A percentile compares a stretch with the other conserved stretches of the same genome.
These are phyloP conservation scores for Penicillium bialowiezense DNA, from an alignment of 495 filamentous ascomycete genomes.

Conservation along the genomic window DNA sequence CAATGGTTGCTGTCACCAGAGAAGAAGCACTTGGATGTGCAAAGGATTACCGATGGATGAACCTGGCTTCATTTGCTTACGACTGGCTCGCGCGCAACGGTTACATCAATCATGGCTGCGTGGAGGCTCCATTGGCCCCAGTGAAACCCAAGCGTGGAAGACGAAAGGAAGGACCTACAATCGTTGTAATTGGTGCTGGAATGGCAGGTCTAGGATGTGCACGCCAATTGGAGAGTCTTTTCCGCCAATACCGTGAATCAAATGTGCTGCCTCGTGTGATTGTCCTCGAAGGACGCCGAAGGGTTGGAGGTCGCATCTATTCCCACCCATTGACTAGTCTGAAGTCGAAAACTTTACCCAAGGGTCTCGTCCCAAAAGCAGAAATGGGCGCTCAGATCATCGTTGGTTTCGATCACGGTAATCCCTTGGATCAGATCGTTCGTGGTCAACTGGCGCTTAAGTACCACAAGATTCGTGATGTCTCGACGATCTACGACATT, in stretches of 20 bases:
- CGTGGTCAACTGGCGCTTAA: conserved; percentile 85
- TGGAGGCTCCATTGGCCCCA: conserved; percentile 55
- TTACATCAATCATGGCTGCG: conserved; percentile 96
- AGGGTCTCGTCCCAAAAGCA: conserved; percentile 66
- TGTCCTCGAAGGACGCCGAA: conserved; percentile 80
- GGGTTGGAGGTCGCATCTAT: conserved; percentile 93
- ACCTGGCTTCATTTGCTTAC: conserved; percentile 81
- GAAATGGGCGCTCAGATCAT: conserved; percentile 98
- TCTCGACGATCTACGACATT: conserved; percentile 85
- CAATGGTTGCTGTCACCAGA: conserved; percentile 77
- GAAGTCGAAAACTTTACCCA: conserved; percentile 40
- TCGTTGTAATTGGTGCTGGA: conserved; percentile 91
- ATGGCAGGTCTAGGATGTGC: conserved; percentile 91
- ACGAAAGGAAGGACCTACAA: conserved; percentile 54
- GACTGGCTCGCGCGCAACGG: conserved; percentile 89
- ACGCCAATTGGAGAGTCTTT: conserved; percentile 81
- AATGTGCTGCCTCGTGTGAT: conserved; percentile 71
- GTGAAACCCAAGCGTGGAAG: conserved; percentile 41
- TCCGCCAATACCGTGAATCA: conserved; percentile 68
- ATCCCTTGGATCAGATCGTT: conserved; percentile 86
- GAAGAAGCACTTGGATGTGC: conserved; percentile 93
- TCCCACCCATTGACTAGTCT: conserved; percentile 77
- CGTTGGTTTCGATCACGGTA: conserved; percentile 92
- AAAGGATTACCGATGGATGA: conserved; percentile 87
- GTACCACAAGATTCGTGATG: conserved; percentile 79